These are phyloP conservation scores for Peronospora farinosa DNA, from an alignment of 352 stramenopile genomes.

Conservation along the genomic window DNA sequence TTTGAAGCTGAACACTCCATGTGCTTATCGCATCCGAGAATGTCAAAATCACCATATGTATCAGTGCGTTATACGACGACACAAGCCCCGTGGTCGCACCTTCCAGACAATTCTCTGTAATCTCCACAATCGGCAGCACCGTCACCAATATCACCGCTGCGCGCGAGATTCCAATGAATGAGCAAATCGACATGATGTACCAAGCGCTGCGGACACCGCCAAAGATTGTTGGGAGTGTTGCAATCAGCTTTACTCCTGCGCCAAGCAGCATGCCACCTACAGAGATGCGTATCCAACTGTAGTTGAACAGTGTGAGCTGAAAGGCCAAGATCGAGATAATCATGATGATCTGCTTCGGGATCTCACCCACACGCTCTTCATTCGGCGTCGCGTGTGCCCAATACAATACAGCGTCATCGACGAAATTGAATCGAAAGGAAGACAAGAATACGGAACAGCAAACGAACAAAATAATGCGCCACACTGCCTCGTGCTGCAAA, in stretches of 20 bases:
- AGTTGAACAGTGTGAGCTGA: constrained; percentile 59
- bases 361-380: constrained; percentile 32
- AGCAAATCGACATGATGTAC: constrained; percentile 43
- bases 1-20: constrained; percentile 34
- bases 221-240: constrained; percentile 46
- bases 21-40: constrained; percentile 54
- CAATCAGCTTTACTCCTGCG: constrained; percentile 30
- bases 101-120: constrained; percentile 68
- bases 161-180: constrained; percentile 37
- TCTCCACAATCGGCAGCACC: constrained; percentile 60
- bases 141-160: constrained; percentile 44
- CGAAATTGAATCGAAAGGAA: constrained; percentile 63
- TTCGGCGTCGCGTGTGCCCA: constrained; percentile 45
- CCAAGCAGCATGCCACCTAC: constrained; percentile 37
- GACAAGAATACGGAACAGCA: constrained; percentile 51
- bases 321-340: constrained; percentile 45
- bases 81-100: constrained; percentile 59
- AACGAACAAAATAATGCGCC: constrained; percentile 68
- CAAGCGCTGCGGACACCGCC: constrained; percentile 34
- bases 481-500: constrained; percentile 69
- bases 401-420: constrained; percentile 33
- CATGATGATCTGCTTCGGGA: constrained; percentile 42
- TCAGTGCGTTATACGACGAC: constrained; percentile 53
- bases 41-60: constrained; percentile 51
- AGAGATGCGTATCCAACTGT: constrained; percentile 60